Conservation (phyloP, 768 basidiomycete species). For the Podaxis pistillaris region DNA sequence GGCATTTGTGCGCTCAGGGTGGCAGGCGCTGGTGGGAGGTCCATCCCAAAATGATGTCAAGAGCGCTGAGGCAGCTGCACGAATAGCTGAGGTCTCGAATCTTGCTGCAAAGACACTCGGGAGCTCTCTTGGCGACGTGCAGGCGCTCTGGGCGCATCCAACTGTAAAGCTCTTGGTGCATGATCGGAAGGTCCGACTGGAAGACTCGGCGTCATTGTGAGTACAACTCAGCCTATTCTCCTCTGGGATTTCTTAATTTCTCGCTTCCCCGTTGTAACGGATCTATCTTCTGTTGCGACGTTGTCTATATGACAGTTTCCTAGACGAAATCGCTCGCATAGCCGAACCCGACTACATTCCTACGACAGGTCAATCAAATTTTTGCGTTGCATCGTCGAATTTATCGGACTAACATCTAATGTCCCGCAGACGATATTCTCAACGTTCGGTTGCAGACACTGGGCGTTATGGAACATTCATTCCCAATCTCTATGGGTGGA, state of each 20-base stretch:
- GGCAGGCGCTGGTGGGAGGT: conserved; percentile 54
- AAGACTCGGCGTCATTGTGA: conserved; percentile 78
- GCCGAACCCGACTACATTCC: conserved; percentile 70
- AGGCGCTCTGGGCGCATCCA: conserved; percentile 69
- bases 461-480: conserved; percentile 75
- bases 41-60: conserved; percentile 15
- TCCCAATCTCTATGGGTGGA: conserved; percentile 63
- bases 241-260: background rate
- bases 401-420: background rate
- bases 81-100: conserved; percentile 36
- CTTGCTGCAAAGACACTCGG: conserved; percentile 57
- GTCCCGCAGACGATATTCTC: conserved; percentile 63
- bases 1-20: conserved; percentile 69
- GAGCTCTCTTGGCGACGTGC: conserved; percentile 49
- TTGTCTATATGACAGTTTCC: conserved; percentile 48
- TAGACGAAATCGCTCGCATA: conserved; percentile 64
- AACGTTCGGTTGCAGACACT: conserved; percentile 79
- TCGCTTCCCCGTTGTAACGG: conserved; percentile 13
- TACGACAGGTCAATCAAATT: conserved; percentile 49
- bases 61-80: conserved; percentile 27
- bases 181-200: conserved; percentile 59
- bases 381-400: background rate
- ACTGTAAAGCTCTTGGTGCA: conserved; percentile 56
- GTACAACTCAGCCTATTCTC: conserved; percentile 22
- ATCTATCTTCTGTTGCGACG: conserved; percentile 1